Conservation (phyloP, 2,329 filamentous ascomycete species). For the Xylaria sp. region DNA sequence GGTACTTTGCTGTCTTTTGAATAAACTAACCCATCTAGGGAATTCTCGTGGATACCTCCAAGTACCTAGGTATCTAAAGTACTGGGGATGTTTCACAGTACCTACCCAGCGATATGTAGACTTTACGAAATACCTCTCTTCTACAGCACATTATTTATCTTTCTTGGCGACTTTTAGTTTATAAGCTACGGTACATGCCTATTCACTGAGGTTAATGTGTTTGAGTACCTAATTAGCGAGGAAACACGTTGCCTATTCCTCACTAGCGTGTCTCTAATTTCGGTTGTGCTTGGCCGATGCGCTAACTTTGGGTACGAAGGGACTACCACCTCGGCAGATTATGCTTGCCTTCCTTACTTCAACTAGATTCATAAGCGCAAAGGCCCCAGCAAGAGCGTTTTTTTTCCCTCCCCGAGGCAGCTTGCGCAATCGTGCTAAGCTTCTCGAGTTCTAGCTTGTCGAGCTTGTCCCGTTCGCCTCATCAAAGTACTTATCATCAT, state of each 20-base stretch:
- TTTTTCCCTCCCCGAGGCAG: neutral
- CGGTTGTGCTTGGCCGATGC: constrained; percentile 9
- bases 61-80: neutral
- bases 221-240: neutral
- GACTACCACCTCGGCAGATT: neutral
- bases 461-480: constrained; percentile 30
- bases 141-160: neutral
- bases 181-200: no score
- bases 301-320: constrained; percentile 19
- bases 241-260: neutral
- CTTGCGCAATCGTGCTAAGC: neutral
- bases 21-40: neutral
- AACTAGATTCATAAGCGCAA: constrained; percentile 17
- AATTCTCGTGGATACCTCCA: neutral
- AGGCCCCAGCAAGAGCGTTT: neutral
- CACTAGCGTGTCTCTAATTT: constrained; percentile 7
- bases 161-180: neutral
- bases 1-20: neutral
- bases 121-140: neutral
- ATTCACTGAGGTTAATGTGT: no score
- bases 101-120: neutral
- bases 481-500: constrained; percentile 14
- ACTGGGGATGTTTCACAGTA: neutral
- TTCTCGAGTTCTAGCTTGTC: constrained; percentile 7
- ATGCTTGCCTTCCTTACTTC: constrained; percentile 12